Evolutionary conservation across 352 stramenopile genomes (phyloP).

Genomic region (Globisporangium perplexum): DNA sequence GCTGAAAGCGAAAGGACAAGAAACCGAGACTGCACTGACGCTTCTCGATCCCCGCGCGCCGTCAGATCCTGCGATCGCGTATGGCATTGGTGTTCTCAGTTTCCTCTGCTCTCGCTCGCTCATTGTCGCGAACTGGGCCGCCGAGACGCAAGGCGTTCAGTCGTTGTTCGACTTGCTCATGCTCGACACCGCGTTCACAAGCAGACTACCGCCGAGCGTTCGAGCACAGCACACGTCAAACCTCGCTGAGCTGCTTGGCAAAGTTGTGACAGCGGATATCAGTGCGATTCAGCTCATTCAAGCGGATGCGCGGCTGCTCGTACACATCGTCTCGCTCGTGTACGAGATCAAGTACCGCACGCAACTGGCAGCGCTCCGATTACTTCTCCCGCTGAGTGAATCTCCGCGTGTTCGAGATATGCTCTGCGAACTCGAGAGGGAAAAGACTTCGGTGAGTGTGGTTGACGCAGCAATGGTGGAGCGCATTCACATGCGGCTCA

Average conservation of each 20-base stretch:
- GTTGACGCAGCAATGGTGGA: neutral
- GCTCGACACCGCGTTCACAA: conserved; percentile 1
- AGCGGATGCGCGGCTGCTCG: conserved; percentile 17
- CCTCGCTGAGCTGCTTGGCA: neutral
- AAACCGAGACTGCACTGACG: conserved; percentile 4
- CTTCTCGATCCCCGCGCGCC: conserved; percentile 12
- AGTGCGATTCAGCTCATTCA: neutral
- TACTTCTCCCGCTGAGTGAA: conserved; percentile 15
- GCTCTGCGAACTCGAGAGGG: conserved; percentile 9
- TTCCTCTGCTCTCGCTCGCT: neutral
- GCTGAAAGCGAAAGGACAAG: conserved; percentile 5
- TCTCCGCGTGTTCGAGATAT: conserved; percentile 4
- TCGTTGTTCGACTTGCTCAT: conserved; percentile 8
- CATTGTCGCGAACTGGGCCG: conserved; percentile 2
- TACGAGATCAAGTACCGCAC: conserved; percentile 17
- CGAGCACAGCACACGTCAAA: neutral
- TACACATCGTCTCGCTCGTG: conserved; percentile 18
- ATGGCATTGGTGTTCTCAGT: conserved; percentile 4
- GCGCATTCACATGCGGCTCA: conserved; percentile 1
- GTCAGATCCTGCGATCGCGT: conserved; percentile 8
- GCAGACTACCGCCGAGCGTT: neutral
- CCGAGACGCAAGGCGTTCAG: conserved; percentile 2
- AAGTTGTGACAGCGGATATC: neutral
- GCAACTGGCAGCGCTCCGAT: conserved; percentile 18
- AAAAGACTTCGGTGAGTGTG: neutral